Evolutionary conservation across 2,329 filamentous ascomycete species (phyloP), one percentile per base, ranked within the genome.

Genomic region (Cryoendolithus antarcticus): DNA sequence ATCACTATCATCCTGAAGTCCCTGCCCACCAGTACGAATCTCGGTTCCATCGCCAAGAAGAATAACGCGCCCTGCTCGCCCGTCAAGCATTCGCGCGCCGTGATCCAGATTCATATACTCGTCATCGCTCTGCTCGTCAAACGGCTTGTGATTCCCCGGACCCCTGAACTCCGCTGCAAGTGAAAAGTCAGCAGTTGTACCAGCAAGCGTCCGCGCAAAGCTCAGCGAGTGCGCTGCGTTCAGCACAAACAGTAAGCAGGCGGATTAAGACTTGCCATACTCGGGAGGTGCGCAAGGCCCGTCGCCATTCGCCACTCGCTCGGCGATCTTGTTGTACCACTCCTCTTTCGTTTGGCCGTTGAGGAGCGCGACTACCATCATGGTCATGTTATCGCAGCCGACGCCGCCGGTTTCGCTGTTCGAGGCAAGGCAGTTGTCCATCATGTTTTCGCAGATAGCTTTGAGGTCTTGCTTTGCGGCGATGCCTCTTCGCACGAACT

Each of bases 301-400:
- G 66, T 98, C 91, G 65, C 89, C 91, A 61, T 89, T 88, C 54
- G 88, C 85, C 63, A 98, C 91, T 60, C 91, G 78, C 69, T 82
- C 86, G 56, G 82, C 86, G 62, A 98, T 82, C 69, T 88, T 81
- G 57, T 95, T 85, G 63, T 98, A 98, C 91, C 91, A 98, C 67
- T 95, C 82, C 58, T 95, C 88, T 74, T 93, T 93, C 53, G 79
- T 83, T 72, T 84, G 86, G 62, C 89, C 91, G 57, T 84, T 77
- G 51, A 98, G 74, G 59, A 98, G 77, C 50, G 82, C 91, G 57
- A 98, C 69, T 49, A 98, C 74, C 53, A 81, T 70, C 82, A 98
- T 96, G 51, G 91, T 98, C 91, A 98, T 98, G 71, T 98, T 98
- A 70, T 98, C 91, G 63, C 91, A 98, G 45, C 91, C 91, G 45